A percentile compares a stretch with the other conserved stretches of the same genome.
These are phyloP conservation scores for Naegleria fowleri DNA, from an alignment of 208 protist genomes.

Conservation along the genomic window DNA sequence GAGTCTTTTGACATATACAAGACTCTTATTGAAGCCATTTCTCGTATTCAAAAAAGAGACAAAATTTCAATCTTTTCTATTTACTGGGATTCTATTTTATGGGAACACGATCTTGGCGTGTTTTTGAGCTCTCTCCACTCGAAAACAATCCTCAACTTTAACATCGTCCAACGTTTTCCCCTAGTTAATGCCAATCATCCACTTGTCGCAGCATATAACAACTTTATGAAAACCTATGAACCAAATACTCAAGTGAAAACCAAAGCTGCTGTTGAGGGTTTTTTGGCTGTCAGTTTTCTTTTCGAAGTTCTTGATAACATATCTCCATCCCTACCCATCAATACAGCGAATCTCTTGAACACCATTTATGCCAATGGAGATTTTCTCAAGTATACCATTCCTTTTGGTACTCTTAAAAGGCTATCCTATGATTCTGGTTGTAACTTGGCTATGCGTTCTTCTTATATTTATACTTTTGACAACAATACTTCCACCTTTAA, in stretches of 20 bases:
- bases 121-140: neutral
- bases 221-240: neutral
- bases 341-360: neutral
- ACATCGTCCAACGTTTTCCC: neutral
- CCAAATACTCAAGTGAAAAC: neutral
- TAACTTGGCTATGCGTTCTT: neutral
- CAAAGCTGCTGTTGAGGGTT: neutral
- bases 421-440: neutral
- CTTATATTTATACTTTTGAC: neutral
- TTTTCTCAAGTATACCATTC: neutral
- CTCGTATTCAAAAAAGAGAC: neutral
- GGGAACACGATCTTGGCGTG: neutral
- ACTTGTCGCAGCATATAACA: neutral
- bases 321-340: neutral
- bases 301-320: neutral
- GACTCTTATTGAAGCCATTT: neutral
- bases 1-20: neutral
- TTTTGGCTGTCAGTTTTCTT: neutral
- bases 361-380: neutral
- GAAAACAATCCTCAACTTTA: neutral
- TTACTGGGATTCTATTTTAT: neutral
- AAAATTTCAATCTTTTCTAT: neutral
- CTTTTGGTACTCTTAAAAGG: neutral
- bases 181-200: neutral
- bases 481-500: neutral